Conservation (phyloP, 1,284 basidiomycete species). For the Sporisorium graminicola region DNA sequence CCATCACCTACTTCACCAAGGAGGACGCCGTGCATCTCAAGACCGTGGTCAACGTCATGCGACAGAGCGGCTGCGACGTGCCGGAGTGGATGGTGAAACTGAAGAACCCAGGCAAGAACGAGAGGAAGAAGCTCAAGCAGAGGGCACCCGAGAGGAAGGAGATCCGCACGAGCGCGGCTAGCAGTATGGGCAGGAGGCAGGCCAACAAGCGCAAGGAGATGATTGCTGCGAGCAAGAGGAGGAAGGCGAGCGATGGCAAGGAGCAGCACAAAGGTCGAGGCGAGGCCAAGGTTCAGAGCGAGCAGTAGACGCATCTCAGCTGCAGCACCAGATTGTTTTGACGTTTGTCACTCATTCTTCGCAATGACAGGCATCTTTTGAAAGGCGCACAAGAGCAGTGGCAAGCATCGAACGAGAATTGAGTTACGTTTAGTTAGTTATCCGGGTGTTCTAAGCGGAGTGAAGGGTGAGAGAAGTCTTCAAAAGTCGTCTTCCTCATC, state of each 20-base stretch:
- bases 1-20: slow-evolving; percentile 94
- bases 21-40: slow-evolving; percentile 92
- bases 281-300: neutral
- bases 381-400: neutral
- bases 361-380: neutral
- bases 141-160: slow-evolving; percentile 76
- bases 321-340: no score
- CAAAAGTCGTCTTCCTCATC: slow-evolving; percentile 17
- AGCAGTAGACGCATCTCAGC: neutral
- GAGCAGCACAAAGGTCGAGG: no score
- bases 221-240: slow-evolving; percentile 61
- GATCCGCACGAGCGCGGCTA: slow-evolving; percentile 59
- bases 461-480: neutral
- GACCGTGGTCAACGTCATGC: slow-evolving; percentile 94
- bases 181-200: slow-evolving; percentile 52
- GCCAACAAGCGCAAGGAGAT: slow-evolving; percentile 60
- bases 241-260: slow-evolving; percentile 27
- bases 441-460: no score
- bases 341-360: no score
- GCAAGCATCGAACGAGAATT: neutral
- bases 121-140: slow-evolving; percentile 85
- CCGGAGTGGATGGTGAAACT: slow-evolving; percentile 66
- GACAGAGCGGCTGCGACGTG: slow-evolving; percentile 79
- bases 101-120: slow-evolving; percentile 88
- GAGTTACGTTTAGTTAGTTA: no score